Base-by-base conservation (phyloP, 441 rosid species). In the Viola pubescens region DNA sequence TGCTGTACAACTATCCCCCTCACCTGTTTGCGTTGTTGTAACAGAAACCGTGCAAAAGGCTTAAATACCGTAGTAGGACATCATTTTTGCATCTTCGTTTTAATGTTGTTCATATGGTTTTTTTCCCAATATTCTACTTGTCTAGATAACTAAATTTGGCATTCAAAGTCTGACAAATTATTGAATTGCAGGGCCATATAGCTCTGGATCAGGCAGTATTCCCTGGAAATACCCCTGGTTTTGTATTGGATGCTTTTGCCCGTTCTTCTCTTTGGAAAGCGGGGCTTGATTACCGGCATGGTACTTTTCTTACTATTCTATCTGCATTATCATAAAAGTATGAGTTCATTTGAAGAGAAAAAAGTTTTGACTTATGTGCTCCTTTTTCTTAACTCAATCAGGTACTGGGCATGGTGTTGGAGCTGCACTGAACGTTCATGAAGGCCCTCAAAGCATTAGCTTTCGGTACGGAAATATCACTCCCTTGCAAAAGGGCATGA, bases 381-480 rank as follows among this genome's bases (percentile, higher is more conserved):
- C 61, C 43, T 66, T 50, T 39, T 54, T 40, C 54, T 54, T 69
- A 43, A 53, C 40, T 67, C 71, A 44, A 54, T 69, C 71, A 94
- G 98, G 97, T 70, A 94, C 97, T 16, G 98, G 97, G 34, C 98
- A 94, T 62, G 97, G 98, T 0, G 98, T 89, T 48, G 98, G 98
- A 49, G 98, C 97, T 49, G 97, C 96, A 48, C 72, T 94, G 61
- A 94, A 89, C 76, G 97, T 94, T 57, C 98, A 94, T 70, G 98
- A 94, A 75, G 98, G 98, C 37, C 98, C 98, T 68, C 98, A 94
- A 77, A 80, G 97, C 75, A 94, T 94, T 50, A 94, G 97, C 77
- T 94, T 66, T 66, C 79, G 96, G 56, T 94, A 63, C 65, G 98
- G 98, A 67, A 94, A 94, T 81, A 73, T 66, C 68, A 87, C 86